phyloP scores from a whole-genome alignment of 495 filamentous ascomycete species.

The Penicillium atrosanguineum region DNA sequence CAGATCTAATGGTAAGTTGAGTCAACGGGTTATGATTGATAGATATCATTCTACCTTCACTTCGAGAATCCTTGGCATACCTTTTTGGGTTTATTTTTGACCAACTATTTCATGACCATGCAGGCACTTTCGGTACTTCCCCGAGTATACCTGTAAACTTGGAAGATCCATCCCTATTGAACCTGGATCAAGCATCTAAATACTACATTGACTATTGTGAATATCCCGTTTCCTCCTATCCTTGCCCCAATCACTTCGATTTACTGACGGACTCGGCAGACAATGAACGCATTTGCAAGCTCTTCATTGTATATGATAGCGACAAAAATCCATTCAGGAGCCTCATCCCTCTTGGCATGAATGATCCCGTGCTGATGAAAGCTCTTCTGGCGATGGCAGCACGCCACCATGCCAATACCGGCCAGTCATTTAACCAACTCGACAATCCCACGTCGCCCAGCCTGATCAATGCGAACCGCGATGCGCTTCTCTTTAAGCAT shows the following conservation, averaged over 20 bases:
- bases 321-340: constrained; percentile 53
- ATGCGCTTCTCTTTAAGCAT: constrained; percentile 51
- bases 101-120: not conserved
- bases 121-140: not conserved
- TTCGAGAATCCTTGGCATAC: not conserved
- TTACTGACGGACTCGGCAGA: constrained; percentile 31
- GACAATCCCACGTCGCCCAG: constrained; percentile 10
- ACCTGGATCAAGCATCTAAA: constrained; percentile 33
- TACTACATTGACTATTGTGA: constrained; percentile 53
- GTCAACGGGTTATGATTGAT: not conserved
- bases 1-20: not conserved
- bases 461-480: constrained; percentile 26
- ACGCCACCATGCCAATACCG: constrained; percentile 48
- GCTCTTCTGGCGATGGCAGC: constrained; percentile 54
- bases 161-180: constrained; percentile 37
- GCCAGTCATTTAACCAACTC: constrained; percentile 21
- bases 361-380: constrained; percentile 47
- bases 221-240: constrained; percentile 2
- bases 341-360: constrained; percentile 46
- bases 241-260: not conserved
- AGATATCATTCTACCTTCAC: not conserved
- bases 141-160: constrained; percentile 12
- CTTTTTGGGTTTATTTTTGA: not conserved
- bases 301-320: constrained; percentile 55
- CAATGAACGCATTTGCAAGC: constrained; percentile 49